Conservation (phyloP, 805 yeast species). For the Aciculoconidium aculeatum region DNA sequence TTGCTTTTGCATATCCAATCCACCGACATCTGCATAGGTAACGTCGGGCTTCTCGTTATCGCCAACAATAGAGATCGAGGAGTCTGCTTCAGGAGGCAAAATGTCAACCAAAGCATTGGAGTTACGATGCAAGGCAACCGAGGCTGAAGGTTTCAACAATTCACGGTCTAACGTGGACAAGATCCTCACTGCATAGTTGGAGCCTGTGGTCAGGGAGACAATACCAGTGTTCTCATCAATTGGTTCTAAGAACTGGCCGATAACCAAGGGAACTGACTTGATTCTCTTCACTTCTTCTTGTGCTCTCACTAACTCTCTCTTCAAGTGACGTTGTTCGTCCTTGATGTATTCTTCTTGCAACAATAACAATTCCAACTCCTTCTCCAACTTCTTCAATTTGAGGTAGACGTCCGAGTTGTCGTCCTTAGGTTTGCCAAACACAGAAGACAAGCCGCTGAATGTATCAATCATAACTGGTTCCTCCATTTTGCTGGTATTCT, state of each 20-base stretch:
- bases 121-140: conserved; percentile 97
- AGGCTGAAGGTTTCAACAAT: conserved; percentile 85
- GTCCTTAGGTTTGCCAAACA: conserved; percentile 5
- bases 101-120: conserved; percentile 97
- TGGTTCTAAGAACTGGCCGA: conserved; percentile 97
- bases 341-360: conserved; percentile 95
- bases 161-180: conserved; percentile 93
- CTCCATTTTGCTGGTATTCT: conserved; percentile 9
- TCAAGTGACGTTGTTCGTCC: conserved; percentile 95
- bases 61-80: conserved; percentile 90
- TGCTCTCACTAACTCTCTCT: conserved; percentile 90
- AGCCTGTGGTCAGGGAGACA: conserved; percentile 95
- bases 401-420: conserved; percentile 66
- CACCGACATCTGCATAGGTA: conserved; percentile 97
- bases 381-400: conserved; percentile 80
- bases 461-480: conserved; percentile 12
- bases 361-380: conserved; percentile 76
- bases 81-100: conserved; percentile 97
- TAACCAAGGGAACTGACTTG: conserved; percentile 94
- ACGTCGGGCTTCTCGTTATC: conserved; percentile 91
- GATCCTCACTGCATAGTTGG: conserved; percentile 93
- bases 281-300: conserved; percentile 98
- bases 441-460: conserved; percentile 3
- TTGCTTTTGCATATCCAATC: conserved; percentile 97
- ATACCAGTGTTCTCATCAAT: conserved; percentile 95